Base-by-base conservation (phyloP, 2,329 filamentous ascomycete species). In the Xylaria polymorpha region DNA sequence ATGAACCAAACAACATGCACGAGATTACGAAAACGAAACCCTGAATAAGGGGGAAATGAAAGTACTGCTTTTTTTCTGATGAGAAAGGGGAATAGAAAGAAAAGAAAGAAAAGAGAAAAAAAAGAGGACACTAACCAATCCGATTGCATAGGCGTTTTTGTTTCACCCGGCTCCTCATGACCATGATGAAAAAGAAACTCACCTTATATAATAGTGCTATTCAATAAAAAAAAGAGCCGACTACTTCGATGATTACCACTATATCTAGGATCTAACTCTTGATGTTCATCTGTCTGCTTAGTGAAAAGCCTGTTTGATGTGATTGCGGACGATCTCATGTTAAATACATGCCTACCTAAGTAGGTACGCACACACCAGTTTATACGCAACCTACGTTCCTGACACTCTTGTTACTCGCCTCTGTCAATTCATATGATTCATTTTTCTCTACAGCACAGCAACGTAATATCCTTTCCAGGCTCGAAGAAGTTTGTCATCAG, bases 1-100 rank as follows among this genome's bases (percentile, higher is more conserved):
- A 68, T 64, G 65, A 67, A 39, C 43, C 18, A 56, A 37, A 39
- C 20, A 20, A 12, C 44, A 32, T 37, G 51, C 29, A 64, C 53
- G 61, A 64, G 50, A 57, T 57, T n/a, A 66, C 29, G 64, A 66
- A 46, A 29, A 55, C 22, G 44, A 39, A 66, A 29, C 39, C 37
- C 9, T 39, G 35, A 35, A 35, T 37, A 37, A 37, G 8, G 14
- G 50, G 50, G 14, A 44, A 63, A 37, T 46, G 50, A 46, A 29
- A 56, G 32, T 53, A 46, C 50, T 58, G 12, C 22, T 5, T 57
- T 35, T 51, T 18, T 39, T n/a, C 4, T 20, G 20, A 39, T 32
- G 12, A 39, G 25, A 29, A 29, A 29, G 25, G 25, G 25, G 25
- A 29, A 29, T 29, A 37, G 15, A 18, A 29, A 14, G 18, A 18